These are phyloP conservation scores for Hygrocybe punicea DNA, from an alignment of 768 basidiomycete species.

Conservation along the genomic window DNA sequence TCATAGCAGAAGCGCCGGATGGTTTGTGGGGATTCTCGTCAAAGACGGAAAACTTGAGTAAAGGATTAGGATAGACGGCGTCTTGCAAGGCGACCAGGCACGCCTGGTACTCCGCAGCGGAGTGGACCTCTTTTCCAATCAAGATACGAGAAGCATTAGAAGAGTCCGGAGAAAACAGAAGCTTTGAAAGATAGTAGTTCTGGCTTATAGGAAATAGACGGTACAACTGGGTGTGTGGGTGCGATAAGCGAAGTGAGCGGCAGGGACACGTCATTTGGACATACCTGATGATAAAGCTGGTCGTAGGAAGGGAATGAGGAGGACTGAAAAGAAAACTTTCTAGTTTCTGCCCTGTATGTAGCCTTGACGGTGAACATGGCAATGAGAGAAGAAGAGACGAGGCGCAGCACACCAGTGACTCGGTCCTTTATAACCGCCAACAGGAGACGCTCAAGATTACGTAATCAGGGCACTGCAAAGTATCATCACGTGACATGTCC, in stretches of 20 bases:
- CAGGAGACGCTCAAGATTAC: slow-evolving; percentile 3
- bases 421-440: background rate
- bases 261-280: slow-evolving; percentile 18
- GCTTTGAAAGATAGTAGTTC: slow-evolving; percentile 59
- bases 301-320: slow-evolving; percentile 59
- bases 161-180: slow-evolving; percentile 67
- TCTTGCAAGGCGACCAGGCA: slow-evolving; percentile 49
- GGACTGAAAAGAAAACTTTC: slow-evolving; percentile 58
- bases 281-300: slow-evolving; percentile 61
- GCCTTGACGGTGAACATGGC: slow-evolving; percentile 77
- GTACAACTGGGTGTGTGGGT: slow-evolving; percentile 48
- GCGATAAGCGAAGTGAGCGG: slow-evolving; percentile 23
- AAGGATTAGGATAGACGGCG: slow-evolving; percentile 53
- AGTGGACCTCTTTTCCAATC: slow-evolving; percentile 58
- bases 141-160: slow-evolving; percentile 53
- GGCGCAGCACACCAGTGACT: background rate
- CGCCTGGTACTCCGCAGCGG: slow-evolving; percentile 53
- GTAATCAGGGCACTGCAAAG: background rate
- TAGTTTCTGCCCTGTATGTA: slow-evolving; percentile 67
- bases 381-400: slow-evolving; percentile 16
- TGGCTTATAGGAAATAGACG: slow-evolving; percentile 65
- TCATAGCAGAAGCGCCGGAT: slow-evolving; percentile 13
- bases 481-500: slow-evolving; percentile 1
- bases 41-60: slow-evolving; percentile 60
- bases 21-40: slow-evolving; percentile 47